Conservation (phyloP, 495 filamentous ascomycete genomes). For the Aspergillus homomorphus region DNA sequence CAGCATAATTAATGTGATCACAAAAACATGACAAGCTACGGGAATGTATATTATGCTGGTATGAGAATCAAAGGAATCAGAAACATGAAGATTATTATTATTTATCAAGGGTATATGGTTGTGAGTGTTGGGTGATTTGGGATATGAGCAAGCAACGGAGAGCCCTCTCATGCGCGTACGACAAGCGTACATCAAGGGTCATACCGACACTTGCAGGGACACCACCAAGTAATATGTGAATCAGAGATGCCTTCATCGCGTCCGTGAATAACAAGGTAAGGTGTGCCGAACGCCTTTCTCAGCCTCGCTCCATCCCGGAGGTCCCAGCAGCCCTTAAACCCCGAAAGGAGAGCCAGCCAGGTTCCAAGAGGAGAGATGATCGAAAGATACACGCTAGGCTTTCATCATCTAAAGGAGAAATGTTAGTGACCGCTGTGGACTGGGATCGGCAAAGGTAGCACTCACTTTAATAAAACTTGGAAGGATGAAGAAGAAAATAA, state of each 20-base stretch:
- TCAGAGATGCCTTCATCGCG: constrained; percentile 99
- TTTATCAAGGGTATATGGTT: neutral
- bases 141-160: neutral
- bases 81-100: neutral
- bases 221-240: constrained; percentile 44
- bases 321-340: constrained; percentile 85
- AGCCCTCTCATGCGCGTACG: constrained; percentile 18
- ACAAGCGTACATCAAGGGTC: constrained; percentile 17
- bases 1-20: neutral
- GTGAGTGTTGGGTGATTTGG: neutral
- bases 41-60: neutral
- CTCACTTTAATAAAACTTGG: constrained; percentile 96
- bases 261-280: constrained; percentile 92
- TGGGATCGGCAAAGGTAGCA: constrained; percentile 19
- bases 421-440: constrained; percentile 40
- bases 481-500: constrained; percentile 80
- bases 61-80: no score
- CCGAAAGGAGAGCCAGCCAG: constrained; percentile 79
- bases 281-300: constrained; percentile 99
- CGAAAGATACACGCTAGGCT: constrained; percentile 79
- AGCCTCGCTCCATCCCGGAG: constrained; percentile 64
- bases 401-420: constrained; percentile 85
- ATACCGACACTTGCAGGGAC: constrained; percentile 19
- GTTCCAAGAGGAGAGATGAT: constrained; percentile 63
- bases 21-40: neutral